Percentiles rank a stretch among this genome's conserved stretches.
Conservation (phyloP, 2,329 filamentous ascomycete genomes). For the Ophioceras dolichostomum region DNA sequence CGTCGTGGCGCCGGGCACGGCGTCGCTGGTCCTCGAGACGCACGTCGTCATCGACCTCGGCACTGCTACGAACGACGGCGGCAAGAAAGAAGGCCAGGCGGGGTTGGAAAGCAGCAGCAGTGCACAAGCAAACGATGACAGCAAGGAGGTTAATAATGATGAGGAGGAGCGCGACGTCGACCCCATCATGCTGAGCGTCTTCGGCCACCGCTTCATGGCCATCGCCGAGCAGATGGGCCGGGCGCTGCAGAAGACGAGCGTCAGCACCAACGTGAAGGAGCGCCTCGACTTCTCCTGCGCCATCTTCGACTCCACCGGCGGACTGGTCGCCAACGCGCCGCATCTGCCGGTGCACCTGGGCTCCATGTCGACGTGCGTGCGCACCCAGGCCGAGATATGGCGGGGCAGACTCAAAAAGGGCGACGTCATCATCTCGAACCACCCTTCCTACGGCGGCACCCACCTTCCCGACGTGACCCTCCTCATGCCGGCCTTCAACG, state of each 20-base stretch:
- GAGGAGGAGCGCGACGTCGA: constrained; percentile 33
- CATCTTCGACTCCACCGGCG: constrained; percentile 55
- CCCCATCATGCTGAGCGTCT: constrained; percentile 57
- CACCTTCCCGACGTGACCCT: constrained; percentile 65
- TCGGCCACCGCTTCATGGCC: constrained; percentile 62
- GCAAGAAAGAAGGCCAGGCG: neutral
- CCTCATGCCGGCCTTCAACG: constrained; percentile 56
- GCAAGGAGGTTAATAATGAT: neutral
- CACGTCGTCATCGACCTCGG: constrained; percentile 62
- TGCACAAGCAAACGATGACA: too few relatives aligned
- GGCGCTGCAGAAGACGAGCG: constrained; percentile 57
- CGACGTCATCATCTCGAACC: constrained; percentile 64
- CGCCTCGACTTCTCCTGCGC: constrained; percentile 63
- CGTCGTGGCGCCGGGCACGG: constrained; percentile 51
- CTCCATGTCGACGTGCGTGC: constrained; percentile 61
- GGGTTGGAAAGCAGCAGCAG: too few relatives aligned
- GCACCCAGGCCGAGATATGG: constrained; percentile 45
- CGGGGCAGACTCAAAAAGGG: constrained; percentile 56
- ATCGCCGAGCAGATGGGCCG: constrained; percentile 63
- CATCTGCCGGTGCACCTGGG: constrained; percentile 61
- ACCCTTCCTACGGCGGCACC: constrained; percentile 62
- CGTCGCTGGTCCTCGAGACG: constrained; percentile 51
- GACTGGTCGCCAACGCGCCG: constrained; percentile 56
- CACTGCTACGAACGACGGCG: constrained; percentile 35
- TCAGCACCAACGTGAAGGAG: constrained; percentile 61